A percentile compares a stretch with the other conserved stretches of the same genome.
Conservation (phyloP, 345 rosid genomes). For the Durio zibethinus region DNA sequence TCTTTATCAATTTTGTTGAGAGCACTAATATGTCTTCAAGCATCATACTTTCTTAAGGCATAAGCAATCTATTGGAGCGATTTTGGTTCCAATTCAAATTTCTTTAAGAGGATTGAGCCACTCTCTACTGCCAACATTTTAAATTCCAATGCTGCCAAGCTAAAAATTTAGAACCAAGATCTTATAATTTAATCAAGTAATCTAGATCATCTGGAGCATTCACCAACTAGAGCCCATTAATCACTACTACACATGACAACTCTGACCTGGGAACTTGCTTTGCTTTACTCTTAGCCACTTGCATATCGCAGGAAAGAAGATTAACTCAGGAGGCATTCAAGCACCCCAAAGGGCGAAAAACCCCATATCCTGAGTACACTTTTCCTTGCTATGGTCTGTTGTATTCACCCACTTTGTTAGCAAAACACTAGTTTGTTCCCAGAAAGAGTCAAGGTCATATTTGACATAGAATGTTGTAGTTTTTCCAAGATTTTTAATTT, state of each 20-base stretch:
- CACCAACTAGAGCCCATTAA: background rate
- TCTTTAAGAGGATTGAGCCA: background rate
- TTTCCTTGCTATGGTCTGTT: background rate
- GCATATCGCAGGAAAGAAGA: background rate
- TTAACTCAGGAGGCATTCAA: background rate
- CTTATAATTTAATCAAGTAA: background rate
- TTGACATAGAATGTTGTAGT: background rate
- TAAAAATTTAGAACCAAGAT: background rate
- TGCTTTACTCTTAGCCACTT: background rate
- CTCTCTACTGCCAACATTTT: background rate
- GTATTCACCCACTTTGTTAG: background rate
- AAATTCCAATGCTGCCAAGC: background rate
- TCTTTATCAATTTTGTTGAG: background rate
- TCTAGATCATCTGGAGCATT: background rate
- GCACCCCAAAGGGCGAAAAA: background rate
- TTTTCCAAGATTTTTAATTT: background rate
- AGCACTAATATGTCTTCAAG: background rate
- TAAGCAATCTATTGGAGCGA: background rate
- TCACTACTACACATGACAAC: background rate
- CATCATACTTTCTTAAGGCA: background rate
- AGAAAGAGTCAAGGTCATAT: background rate
- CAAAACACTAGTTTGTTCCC: background rate
- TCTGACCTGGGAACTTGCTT: background rate
- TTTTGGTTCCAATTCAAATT: background rate
- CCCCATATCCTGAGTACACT: background rate